Base-by-base conservation (phyloP, 2,329 filamentous ascomycete species). In the Alternaria rosae region DNA sequence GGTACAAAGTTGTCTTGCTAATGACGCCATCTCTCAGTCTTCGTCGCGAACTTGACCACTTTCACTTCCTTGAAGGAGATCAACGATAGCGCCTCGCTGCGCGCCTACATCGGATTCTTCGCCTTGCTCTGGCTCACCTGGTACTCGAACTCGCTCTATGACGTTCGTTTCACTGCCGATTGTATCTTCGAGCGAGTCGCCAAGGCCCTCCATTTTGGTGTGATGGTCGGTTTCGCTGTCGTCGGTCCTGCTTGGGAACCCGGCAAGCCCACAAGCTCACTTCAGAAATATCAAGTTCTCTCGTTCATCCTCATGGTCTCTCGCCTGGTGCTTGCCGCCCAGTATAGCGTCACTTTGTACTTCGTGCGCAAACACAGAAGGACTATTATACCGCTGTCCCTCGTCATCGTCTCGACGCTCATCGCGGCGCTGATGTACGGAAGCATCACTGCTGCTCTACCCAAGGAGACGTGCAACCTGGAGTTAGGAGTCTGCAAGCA, bases 61-160 rank as follows among this genome's bases (percentile, higher is more conserved):
- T 91, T 91, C 68, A 86, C 85, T 5, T 80, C 80, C 9, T 80
- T 82, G 5, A 83, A 86, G 65, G 84, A 87, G 43, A 86, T 88
- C 64, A 86, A 85, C 67, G 82, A 85, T 64, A 74, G 78, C 79
- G 66, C 68, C 75, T 71, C 61, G 5, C 64, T 82, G 3, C 70
- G 70, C 32, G 69, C 82, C 35, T 85, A 87, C 70, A 79, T 86
- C 54, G 80, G 86, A 43, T 87, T 85, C 73, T 83, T 88, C 70
- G 77, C 85, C 21, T 81, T 91, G 17, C 79, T 91, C 6, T 91
- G 88, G 89, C 85, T 89, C 61, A 90, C 87, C n/a, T 91, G 89
- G 89, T 83, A 90, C 35, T 82, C 89, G 61, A 85, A 88, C 23
- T 84, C 85, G 8, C 78, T 91, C 1, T 90, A 88, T 73, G 89